phyloP scores from a whole-genome alignment of 2,329 filamentous ascomycete genomes.

The Diaporthe destruens region DNA sequence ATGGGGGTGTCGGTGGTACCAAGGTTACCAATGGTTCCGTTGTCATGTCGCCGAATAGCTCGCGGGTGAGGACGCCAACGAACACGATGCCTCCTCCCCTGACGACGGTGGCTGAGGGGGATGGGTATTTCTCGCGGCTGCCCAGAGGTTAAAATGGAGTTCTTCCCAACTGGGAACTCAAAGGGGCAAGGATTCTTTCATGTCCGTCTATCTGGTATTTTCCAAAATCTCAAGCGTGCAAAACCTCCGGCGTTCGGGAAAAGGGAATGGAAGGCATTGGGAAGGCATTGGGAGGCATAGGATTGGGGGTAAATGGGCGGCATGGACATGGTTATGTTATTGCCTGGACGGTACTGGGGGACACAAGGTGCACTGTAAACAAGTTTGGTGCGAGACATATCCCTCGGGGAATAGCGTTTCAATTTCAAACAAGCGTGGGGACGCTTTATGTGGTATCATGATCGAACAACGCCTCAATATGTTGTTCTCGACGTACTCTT shows the following conservation, averaged over 20 bases:
- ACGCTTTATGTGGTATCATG: slow-evolving; percentile 4
- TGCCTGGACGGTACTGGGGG: slow-evolving; percentile 5
- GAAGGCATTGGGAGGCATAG: not conserved
- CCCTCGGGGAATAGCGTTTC: not conserved
- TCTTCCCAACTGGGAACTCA: not conserved
- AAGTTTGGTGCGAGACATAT: not conserved
- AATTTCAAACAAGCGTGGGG: not conserved
- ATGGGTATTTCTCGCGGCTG: slow-evolving; percentile 58
- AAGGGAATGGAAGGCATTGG: not conserved
- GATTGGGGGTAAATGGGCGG: not conserved
- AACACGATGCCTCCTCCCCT: slow-evolving; percentile 46
- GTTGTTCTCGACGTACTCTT: not conserved
- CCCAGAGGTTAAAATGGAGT: slow-evolving; percentile 51
- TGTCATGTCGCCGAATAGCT: slow-evolving; percentile 59
- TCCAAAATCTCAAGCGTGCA: slow-evolving; percentile 30
- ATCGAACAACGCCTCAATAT: slow-evolving; percentile 10
- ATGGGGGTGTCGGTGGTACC: not conserved
- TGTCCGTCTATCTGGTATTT: not conserved
- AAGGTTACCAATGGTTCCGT: slow-evolving; percentile 46
- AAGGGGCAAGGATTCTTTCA: not conserved
- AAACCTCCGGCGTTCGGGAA: slow-evolving; percentile 2
- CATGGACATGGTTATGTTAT: not conserved
- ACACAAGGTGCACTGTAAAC: not conserved
- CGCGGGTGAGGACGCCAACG: slow-evolving; percentile 63
- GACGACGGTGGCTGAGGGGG: slow-evolving; percentile 50